These are phyloP conservation scores for Botryotinia convoluta DNA, from an alignment of 2,329 filamentous ascomycete species.

Conservation along the genomic window DNA sequence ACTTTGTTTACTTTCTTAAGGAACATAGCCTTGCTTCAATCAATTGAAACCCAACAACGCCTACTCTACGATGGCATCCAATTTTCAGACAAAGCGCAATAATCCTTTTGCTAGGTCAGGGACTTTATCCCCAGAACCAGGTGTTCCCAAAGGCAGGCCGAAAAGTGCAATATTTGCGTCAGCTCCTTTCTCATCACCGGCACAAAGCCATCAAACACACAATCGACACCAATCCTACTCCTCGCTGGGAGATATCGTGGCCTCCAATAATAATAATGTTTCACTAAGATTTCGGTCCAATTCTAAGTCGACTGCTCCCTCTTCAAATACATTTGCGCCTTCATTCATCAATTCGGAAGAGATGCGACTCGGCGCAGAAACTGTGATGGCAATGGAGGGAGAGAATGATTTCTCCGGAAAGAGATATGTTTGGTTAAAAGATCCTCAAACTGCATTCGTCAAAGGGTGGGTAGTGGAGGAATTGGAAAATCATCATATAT, in stretches of 20 bases:
- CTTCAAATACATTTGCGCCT: constrained; percentile 85
- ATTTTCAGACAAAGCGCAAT: constrained; percentile 69
- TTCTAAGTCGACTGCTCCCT: constrained; percentile 62
- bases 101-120: constrained; percentile 74
- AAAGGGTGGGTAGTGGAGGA: constrained; percentile 92
- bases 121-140: constrained; percentile 63
- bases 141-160: constrained; percentile 54
- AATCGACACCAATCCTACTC: constrained; percentile 61
- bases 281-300: constrained; percentile 50
- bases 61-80: constrained; percentile 49
- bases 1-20: constrained; percentile 19
- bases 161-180: constrained; percentile 68
- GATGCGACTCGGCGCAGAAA: constrained; percentile 55
- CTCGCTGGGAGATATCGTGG: constrained; percentile 45
- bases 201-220: constrained; percentile 55
- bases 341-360: constrained; percentile 93
- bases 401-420: constrained; percentile 99
- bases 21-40: constrained; percentile 13
- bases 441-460: constrained; percentile 82
- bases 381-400: constrained; percentile 77
- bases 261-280: constrained; percentile 27
- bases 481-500: constrained; percentile 61
- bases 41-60: constrained; percentile 24
- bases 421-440: constrained; percentile 95
- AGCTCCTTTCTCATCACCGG: constrained; percentile 36